Conservation (phyloP, 2,329 filamentous ascomycete species). For the Fusarium euwallaceae region DNA sequence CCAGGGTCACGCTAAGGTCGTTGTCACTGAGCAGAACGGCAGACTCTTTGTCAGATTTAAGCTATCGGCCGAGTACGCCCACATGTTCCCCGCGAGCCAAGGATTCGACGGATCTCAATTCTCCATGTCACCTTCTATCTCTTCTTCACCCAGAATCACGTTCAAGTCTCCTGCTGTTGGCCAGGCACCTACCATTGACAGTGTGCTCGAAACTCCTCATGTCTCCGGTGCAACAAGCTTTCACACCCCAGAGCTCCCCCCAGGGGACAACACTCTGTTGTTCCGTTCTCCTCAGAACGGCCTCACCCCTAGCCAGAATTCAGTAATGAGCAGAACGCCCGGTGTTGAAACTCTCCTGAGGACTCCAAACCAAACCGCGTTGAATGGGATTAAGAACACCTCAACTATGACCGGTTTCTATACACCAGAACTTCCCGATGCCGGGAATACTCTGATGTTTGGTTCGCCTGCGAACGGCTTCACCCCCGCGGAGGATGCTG, state of each 20-base stretch:
- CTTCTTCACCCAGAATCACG: slow-evolving; percentile 41
- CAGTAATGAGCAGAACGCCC: neutral
- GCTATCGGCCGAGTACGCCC: slow-evolving; percentile 49
- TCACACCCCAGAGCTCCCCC: slow-evolving; percentile 24
- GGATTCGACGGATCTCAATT: slow-evolving; percentile 46
- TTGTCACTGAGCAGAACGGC: slow-evolving; percentile 46
- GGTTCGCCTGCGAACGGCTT: too few relatives aligned
- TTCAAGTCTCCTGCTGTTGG: slow-evolving; percentile 7
- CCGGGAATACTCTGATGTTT: too few relatives aligned
- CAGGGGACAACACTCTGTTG: slow-evolving; percentile 16
- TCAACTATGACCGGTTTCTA: too few relatives aligned
- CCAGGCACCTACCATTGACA: neutral
- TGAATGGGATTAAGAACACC: too few relatives aligned
- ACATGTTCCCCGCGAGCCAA: slow-evolving; percentile 49
- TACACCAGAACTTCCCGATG: too few relatives aligned
- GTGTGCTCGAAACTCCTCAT: neutral
- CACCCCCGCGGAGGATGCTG: too few relatives aligned
- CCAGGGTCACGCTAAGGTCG: slow-evolving; percentile 49
- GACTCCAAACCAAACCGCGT: too few relatives aligned
- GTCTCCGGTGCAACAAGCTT: neutral
- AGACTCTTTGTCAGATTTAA: slow-evolving; percentile 56
- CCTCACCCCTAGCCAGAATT: neutral
- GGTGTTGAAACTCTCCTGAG: neutral
- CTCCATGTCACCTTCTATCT: slow-evolving; percentile 40
- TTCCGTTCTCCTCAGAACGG: slow-evolving; percentile 1